phyloP scores from a whole-genome alignment of 73 alveolate genomes.

The Tetrahymena borealis region DNA sequence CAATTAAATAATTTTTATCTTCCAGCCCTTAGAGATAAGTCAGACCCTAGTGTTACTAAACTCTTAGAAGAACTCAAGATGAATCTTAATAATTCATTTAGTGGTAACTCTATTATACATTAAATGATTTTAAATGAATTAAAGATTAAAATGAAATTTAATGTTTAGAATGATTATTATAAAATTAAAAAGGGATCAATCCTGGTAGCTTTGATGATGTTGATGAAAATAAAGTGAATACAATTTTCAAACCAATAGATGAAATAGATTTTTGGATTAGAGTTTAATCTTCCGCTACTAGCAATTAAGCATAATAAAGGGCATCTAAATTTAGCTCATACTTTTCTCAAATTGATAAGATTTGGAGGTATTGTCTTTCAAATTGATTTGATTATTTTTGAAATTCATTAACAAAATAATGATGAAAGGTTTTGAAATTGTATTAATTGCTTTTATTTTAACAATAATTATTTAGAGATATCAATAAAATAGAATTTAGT shows the following conservation, averaged over 20 bases:
- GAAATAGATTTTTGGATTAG: slow-evolving; percentile 40
- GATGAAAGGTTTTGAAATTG: no score
- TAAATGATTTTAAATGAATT: no score
- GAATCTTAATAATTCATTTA: not conserved
- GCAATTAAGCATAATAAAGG: slow-evolving; percentile 11
- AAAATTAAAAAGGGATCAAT: not conserved
- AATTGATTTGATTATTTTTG: no score
- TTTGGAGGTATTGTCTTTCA: slow-evolving; percentile 16
- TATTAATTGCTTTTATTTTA: not conserved
- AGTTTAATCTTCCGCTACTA: slow-evolving; percentile 10
- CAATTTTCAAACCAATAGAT: slow-evolving; percentile 17
- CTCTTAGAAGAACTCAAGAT: not conserved
- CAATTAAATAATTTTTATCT: not conserved
- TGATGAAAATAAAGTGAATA: not conserved
- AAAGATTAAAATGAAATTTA: no score
- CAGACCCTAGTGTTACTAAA: not conserved
- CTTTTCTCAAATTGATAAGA: slow-evolving; percentile 6
- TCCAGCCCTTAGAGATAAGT: not conserved
- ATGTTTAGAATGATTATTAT: no score
- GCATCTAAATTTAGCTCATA: not conserved
- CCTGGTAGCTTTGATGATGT: not conserved
- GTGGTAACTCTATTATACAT: no score
- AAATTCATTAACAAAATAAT: not conserved
- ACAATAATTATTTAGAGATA: not conserved
- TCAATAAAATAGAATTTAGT: slow-evolving; percentile 12